Conservation (phyloP, 495 filamentous ascomycete genomes). For the Penicillium salamii region DNA sequence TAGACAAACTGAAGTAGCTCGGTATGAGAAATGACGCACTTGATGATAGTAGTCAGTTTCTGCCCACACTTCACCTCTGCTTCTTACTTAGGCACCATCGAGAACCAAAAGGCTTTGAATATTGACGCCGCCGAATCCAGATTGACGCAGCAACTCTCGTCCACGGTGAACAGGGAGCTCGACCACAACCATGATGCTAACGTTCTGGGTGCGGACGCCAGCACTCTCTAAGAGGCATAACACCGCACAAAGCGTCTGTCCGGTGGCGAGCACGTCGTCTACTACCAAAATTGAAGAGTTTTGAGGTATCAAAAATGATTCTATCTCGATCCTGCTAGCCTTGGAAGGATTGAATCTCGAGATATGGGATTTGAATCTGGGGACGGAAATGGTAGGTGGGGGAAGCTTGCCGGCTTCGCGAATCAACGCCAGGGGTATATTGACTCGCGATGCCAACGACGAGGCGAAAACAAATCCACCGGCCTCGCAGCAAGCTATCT, state of each 20-base stretch:
- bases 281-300: conserved; percentile 55
- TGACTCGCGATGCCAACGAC: conserved; percentile 43
- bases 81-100: conserved; percentile 9
- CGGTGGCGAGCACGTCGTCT: conserved; percentile 64
- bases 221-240: conserved; percentile 49
- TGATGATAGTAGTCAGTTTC: too few species aligned
- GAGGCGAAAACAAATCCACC: conserved; percentile 60
- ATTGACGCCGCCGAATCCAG: conserved; percentile 54
- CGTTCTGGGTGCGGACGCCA: conserved; percentile 39
- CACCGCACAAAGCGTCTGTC: conserved; percentile 57
- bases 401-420: conserved; percentile 60
- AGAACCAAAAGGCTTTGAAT: conserved; percentile 61
- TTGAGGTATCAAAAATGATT: conserved; percentile 39
- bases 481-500: conserved; percentile 52
- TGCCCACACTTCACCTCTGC: too few species aligned
- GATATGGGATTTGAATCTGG: conserved; percentile 54
- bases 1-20: too few species aligned
- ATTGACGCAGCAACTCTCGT: conserved; percentile 47
- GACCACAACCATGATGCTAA: conserved; percentile 56
- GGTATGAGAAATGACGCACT: too few species aligned
- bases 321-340: conserved; percentile 53
- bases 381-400: conserved; percentile 52
- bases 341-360: conserved; percentile 32
- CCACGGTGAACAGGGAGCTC: conserved; percentile 63
- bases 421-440: conserved; percentile 51